Evolutionary conservation across 1,139 yeast genomes (phyloP).

Genomic region (Kodamaea derodonti): DNA sequence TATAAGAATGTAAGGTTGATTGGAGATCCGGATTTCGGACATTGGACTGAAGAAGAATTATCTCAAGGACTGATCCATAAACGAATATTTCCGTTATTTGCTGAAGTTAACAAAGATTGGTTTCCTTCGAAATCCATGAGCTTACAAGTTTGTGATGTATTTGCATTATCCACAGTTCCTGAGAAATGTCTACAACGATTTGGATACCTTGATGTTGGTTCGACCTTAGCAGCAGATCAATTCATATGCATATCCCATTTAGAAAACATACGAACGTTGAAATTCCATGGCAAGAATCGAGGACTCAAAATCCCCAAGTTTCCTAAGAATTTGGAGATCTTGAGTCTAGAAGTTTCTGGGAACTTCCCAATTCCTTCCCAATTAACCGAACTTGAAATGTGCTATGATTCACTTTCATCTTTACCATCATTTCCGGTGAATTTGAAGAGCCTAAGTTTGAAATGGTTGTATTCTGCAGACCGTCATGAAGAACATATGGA

Average conservation of each 20-base stretch:
- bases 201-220: not conserved
- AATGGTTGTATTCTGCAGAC: not conserved
- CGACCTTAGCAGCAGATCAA: not conserved
- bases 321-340: not conserved
- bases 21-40: not conserved
- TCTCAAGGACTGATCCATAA: not conserved
- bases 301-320: not conserved
- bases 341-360: not conserved
- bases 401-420: not conserved
- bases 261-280: not conserved
- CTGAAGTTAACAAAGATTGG: not conserved
- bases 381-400: not conserved
- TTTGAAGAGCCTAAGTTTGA: not conserved
- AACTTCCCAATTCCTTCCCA: not conserved
- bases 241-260: not conserved
- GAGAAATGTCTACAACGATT: not conserved
- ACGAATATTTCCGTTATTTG: not conserved
- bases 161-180: not conserved
- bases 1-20: not conserved
- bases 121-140: not conserved
- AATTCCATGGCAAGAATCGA: not conserved
- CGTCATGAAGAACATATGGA: not conserved
- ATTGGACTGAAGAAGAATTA: not conserved
- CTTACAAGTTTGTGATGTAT: not conserved
- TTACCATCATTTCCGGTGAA: not conserved